Percentiles rank a stretch among this genome's conserved stretches.
Conservation (phyloP, 768 basidiomycete species). For the Collybia sp. region DNA sequence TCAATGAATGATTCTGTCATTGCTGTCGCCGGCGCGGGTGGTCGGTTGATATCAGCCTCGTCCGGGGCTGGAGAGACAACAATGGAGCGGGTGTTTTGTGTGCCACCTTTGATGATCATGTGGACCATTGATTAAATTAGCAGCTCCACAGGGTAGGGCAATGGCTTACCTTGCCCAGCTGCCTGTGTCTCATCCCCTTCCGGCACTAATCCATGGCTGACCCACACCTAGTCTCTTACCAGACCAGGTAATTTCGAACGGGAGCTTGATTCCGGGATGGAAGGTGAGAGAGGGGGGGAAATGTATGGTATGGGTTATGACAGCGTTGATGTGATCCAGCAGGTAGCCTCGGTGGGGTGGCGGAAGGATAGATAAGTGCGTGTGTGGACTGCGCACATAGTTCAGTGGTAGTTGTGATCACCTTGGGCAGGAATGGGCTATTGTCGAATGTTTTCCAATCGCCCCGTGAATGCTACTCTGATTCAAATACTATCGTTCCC, state of each 20-base stretch:
- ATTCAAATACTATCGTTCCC: no score
- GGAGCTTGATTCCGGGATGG: slow-evolving; percentile 80
- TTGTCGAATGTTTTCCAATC: no score
- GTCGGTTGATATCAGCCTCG: slow-evolving; percentile 15
- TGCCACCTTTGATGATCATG: slow-evolving; percentile 45
- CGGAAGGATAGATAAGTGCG: no score
- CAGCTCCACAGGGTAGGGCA: neutral
- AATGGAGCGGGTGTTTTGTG: slow-evolving; percentile 62
- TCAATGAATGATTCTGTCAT: slow-evolving; percentile 19
- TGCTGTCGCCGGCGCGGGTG: slow-evolving; percentile 10
- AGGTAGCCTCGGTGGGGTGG: slow-evolving; percentile 65
- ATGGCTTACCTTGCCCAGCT: slow-evolving; percentile 61
- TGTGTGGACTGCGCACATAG: no score
- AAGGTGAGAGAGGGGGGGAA: slow-evolving; percentile 75
- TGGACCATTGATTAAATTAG: neutral
- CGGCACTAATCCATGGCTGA: slow-evolving; percentile 71
- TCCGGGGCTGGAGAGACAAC: slow-evolving; percentile 29
- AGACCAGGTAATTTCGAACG: slow-evolving; percentile 74
- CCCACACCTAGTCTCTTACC: slow-evolving; percentile 70
- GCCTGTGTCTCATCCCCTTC: slow-evolving; percentile 55
- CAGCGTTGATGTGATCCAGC: slow-evolving; percentile 84
- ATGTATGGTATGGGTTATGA: slow-evolving; percentile 78
- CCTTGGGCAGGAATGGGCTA: no score
- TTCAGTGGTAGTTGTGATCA: no score
- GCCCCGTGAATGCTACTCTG: no score